Evolutionary conservation across 2,329 filamentous ascomycete species (phyloP).

Genomic region (Magnaporthiopsis incrustans): DNA sequence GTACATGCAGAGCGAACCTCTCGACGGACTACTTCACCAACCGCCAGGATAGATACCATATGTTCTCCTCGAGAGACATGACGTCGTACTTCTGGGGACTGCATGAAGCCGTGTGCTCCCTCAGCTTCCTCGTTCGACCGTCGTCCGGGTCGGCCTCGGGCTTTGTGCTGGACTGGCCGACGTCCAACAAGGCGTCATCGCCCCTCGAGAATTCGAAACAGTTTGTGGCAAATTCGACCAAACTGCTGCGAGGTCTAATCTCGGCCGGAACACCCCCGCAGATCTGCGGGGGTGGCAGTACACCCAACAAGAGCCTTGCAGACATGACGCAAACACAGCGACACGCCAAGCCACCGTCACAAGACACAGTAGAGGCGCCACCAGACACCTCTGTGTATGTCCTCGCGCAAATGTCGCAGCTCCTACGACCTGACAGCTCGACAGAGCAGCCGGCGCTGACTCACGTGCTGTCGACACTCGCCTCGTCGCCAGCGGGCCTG

Average conservation of each 20-base stretch:
- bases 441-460: constrained; percentile 83
- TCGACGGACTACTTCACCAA: constrained; percentile 95
- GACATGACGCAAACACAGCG: not conserved
- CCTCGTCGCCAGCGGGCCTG: constrained; percentile 45
- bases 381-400: constrained; percentile 72
- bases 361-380: not conserved
- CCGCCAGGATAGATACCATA: constrained; percentile 86
- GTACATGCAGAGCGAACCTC: constrained; percentile 59
- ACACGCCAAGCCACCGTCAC: not conserved
- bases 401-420: constrained; percentile 77
- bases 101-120: constrained; percentile 65
- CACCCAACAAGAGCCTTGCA: not conserved
- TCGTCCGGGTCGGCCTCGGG: constrained; percentile 42
- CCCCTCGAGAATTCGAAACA: constrained; percentile 62
- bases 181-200: constrained; percentile 62
- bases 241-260: constrained; percentile 59
- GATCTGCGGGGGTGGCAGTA: not conserved
- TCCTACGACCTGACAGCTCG: constrained; percentile 71
- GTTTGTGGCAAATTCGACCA: constrained; percentile 64
- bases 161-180: constrained; percentile 65
- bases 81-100: constrained; percentile 76
- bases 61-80: constrained; percentile 72
- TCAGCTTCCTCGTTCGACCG: constrained; percentile 75
- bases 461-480: constrained; percentile 61
- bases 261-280: constrained; percentile 19